A percentile compares a stretch with the other conserved stretches of the same genome.
Evolutionary conservation across 345 rosid genomes (phyloP).

Genomic region (Eucalyptus cloeziana): DNA sequence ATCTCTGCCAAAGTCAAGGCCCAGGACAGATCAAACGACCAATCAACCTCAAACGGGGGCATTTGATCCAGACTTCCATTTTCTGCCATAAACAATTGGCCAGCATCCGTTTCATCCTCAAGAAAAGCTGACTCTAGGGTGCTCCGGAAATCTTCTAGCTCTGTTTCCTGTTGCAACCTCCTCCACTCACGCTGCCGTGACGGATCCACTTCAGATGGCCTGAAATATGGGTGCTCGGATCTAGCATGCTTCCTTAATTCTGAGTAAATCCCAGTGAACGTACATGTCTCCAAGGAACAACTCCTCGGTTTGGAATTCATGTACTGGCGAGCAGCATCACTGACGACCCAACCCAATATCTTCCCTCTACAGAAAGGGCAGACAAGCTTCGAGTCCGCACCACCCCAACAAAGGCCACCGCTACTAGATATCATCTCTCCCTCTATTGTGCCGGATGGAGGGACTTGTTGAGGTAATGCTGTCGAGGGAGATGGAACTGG

Average conservation of each 20-base stretch:
- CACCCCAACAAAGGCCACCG: neutral
- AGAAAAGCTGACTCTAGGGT: neutral
- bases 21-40: neutral
- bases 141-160: constrained; percentile 18
- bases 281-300: constrained; percentile 33
- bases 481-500: constrained; percentile 5
- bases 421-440: neutral
- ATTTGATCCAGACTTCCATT: neutral
- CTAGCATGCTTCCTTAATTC: constrained; percentile 55
- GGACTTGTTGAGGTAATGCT: constrained; percentile 1
- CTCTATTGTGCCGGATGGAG: neutral
- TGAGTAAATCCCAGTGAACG: constrained; percentile 35
- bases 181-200: constrained; percentile 30
- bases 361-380: constrained; percentile 65
- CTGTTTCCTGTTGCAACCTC: constrained; percentile 26
- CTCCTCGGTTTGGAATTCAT: constrained; percentile 48
- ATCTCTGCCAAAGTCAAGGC: neutral
- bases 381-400: constrained; percentile 1
- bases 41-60: neutral
- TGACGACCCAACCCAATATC: constrained; percentile 28
- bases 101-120: neutral
- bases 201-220: constrained; percentile 30
- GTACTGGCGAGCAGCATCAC: constrained; percentile 25
- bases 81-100: neutral
- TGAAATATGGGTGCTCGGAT: constrained; percentile 29